Evolutionary conservation across 2,329 filamentous ascomycete genomes (phyloP).

Genomic region (Aspergillus bombycis): DNA sequence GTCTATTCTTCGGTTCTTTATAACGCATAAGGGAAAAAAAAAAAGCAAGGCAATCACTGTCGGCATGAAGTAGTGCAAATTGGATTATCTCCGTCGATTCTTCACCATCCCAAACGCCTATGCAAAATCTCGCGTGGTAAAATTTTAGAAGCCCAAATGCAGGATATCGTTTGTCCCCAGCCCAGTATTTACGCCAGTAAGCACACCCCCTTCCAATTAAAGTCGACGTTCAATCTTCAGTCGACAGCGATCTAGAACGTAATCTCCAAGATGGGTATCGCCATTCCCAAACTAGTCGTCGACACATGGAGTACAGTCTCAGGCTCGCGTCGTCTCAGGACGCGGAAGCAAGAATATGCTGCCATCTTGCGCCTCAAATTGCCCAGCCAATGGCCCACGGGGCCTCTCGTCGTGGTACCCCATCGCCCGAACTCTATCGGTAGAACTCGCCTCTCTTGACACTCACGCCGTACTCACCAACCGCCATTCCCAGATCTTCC

Average conservation of each 20-base stretch:
- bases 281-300: background rate
- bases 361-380: no score
- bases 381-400: background rate
- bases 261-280: conserved; percentile 7
- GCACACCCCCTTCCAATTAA: conserved; percentile 5
- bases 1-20: conserved; percentile 2
- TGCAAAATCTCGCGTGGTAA: conserved; percentile 4
- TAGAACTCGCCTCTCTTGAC: conserved; percentile 98
- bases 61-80: background rate
- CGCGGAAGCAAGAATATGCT: background rate
- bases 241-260: background rate
- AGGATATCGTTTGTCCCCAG: conserved; percentile 18
- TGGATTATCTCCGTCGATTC: background rate
- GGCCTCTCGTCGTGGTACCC: background rate
- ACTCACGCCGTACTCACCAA: conserved; percentile 96
- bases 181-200: conserved; percentile 19
- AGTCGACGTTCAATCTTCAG: background rate
- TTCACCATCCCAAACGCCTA: conserved; percentile 15
- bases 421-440: conserved; percentile 55
- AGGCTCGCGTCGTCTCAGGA: background rate
- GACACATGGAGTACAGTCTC: background rate
- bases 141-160: conserved; percentile 19
- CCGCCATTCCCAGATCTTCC: conserved; percentile 98
- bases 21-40: background rate
- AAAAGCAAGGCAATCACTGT: background rate